These are phyloP conservation scores for Monilinia vaccinii-corymbosi DNA, from an alignment of 2,329 filamentous ascomycete genomes.

Conservation along the genomic window DNA sequence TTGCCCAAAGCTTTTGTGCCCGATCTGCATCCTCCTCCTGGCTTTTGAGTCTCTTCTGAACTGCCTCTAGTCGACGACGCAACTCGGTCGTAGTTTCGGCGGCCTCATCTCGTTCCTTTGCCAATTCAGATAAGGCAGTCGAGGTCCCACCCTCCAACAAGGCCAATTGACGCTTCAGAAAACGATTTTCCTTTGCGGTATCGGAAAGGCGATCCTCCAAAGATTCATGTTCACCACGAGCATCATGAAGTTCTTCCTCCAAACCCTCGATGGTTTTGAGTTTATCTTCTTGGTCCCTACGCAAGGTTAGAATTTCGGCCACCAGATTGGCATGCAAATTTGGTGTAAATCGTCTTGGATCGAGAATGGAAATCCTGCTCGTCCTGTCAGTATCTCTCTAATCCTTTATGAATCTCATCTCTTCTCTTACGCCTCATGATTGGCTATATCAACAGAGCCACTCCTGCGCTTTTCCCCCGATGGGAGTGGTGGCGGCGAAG, in stretches of 20 bases:
- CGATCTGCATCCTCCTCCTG: conserved; percentile 79
- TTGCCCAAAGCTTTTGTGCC: conserved; percentile 71
- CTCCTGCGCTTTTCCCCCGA: conserved; percentile 41
- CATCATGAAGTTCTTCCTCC: conserved; percentile 63
- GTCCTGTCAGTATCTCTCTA: conserved; percentile 13
- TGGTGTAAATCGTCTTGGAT: conserved; percentile 88
- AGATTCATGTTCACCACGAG: conserved; percentile 65
- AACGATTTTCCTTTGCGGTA: conserved; percentile 66
- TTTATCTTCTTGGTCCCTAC: conserved; percentile 87
- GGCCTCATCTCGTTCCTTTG: conserved; percentile 77
- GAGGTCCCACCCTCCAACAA: conserved; percentile 81
- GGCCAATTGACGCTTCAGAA: conserved; percentile 75
- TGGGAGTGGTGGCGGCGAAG: conserved; percentile 48
- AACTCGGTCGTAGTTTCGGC: conserved; percentile 63
- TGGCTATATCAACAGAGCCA: conserved; percentile 48
- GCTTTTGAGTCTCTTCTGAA: conserved; percentile 66
- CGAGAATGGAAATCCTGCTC: conserved; percentile 52
- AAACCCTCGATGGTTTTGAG: conserved; percentile 76
- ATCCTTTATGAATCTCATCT: background rate
- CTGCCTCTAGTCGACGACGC: conserved; percentile 65
- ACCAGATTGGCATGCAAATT: conserved; percentile 91
- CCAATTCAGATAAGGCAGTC: conserved; percentile 74
- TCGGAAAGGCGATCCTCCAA: conserved; percentile 53
- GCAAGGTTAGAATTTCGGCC: conserved; percentile 80
- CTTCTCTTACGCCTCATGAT: conserved; percentile 45